Evolutionary conservation across 2,329 filamentous ascomycete species (phyloP).

Genomic region (Penicillium sclerotiorum): DNA sequence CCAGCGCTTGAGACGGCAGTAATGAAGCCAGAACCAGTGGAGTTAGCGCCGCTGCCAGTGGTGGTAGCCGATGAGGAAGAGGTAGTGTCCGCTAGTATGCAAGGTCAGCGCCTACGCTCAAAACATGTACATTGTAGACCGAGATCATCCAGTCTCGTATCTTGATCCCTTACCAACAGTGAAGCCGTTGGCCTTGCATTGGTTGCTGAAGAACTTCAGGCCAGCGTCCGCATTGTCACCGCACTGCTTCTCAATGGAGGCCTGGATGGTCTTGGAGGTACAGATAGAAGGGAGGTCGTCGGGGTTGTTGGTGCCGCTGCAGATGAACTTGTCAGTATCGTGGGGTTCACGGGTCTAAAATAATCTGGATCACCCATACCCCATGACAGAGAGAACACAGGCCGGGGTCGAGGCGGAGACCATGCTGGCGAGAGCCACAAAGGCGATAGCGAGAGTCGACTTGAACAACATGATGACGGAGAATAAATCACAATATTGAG

Average conservation of each 20-base stretch:
- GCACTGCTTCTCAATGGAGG: conserved; percentile 41
- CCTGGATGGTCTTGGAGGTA: conserved; percentile 39
- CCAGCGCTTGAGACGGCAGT: conserved; percentile 24
- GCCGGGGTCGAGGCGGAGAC: conserved; percentile 50
- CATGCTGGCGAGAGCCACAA: conserved; percentile 49
- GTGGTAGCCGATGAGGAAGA: conserved; percentile 14
- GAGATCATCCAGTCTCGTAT: too few species aligned
- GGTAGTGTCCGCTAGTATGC: background rate
- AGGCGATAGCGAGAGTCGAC: conserved; percentile 45
- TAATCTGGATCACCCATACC: conserved; percentile 40
- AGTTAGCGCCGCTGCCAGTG: conserved; percentile 31
- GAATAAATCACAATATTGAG: conserved; percentile 3
- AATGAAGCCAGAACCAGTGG: conserved; percentile 30
- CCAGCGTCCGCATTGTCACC: conserved; percentile 34
- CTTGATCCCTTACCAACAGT: conserved; percentile 41
- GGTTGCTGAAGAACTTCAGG: conserved; percentile 42
- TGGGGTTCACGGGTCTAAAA: background rate
- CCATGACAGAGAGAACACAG: conserved; percentile 55
- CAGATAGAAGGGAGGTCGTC: conserved; percentile 44
- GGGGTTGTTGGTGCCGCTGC: conserved; percentile 34
- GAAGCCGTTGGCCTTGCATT: conserved; percentile 44
- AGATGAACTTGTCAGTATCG: background rate
- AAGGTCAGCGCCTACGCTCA: too few species aligned
- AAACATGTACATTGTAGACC: too few species aligned
- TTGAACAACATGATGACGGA: conserved; percentile 47